Evolutionary conservation across 345 rosid genomes (phyloP).

Genomic region (Murraya koenigii): DNA sequence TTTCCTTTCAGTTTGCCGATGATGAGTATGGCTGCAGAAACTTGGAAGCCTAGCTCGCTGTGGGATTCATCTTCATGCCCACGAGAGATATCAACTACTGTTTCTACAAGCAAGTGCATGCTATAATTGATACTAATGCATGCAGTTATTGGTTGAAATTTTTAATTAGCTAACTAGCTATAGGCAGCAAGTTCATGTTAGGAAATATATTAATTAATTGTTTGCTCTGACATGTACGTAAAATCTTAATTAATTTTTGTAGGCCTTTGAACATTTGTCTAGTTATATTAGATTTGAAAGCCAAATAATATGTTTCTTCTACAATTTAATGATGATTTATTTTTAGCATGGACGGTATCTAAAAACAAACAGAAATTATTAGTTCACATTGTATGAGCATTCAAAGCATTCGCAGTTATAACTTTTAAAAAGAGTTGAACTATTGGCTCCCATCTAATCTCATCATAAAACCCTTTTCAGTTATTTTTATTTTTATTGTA

Average conservation of each 20-base stretch:
- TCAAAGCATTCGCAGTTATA: no score
- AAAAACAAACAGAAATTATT: no score
- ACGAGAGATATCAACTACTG: constrained; percentile 27
- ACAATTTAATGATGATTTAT: not conserved
- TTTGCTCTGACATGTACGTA: constrained; percentile 14
- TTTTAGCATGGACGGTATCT: no score
- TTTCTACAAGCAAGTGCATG: constrained; percentile 24
- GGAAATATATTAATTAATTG: not conserved
- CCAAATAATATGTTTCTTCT: not conserved
- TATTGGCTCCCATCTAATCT: no score
- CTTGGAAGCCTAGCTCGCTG: constrained; percentile 37
- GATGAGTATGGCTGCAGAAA: constrained; percentile 17
- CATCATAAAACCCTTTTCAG: no score
- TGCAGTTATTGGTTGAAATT: not conserved
- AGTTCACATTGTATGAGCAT: not conserved
- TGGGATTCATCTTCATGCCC: constrained; percentile 34
- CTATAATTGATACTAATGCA: constrained; percentile 15
- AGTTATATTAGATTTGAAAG: not conserved
- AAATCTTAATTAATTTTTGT: not conserved
- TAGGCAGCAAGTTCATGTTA: constrained; percentile 15
- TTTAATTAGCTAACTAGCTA: not conserved
- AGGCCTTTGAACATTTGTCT: not conserved
- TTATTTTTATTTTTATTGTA: no score
- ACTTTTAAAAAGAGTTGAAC: no score
- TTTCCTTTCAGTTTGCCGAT: constrained; percentile 35